phyloP scores from a whole-genome alignment of 768 basidiomycete species.

The Dioszegia aurantiaca region DNA sequence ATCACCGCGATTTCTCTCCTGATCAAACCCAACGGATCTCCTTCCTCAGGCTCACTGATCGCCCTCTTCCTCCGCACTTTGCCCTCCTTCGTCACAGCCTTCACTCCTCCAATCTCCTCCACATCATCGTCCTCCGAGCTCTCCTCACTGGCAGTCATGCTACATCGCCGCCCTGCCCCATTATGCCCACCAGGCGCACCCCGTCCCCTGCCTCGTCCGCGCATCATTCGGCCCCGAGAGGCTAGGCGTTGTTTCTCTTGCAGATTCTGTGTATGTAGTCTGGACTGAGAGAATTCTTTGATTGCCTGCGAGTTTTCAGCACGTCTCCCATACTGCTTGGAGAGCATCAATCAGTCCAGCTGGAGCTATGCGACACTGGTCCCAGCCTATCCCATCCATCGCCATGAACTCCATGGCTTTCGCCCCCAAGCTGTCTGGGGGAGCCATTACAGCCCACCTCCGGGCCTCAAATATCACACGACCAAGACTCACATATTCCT shows the following conservation, averaged over 20 bases:
- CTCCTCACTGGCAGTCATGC: slow-evolving; percentile 10
- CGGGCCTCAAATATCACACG: no score
- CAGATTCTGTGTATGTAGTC: slow-evolving; percentile 43
- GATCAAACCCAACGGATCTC: slow-evolving; percentile 49
- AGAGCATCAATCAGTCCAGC: neutral
- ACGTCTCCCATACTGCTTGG: neutral
- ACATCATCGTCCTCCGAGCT: slow-evolving; percentile 9
- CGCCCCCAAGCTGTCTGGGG: no score
- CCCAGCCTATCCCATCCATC: no score
- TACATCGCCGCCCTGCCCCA: neutral
- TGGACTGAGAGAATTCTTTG: slow-evolving; percentile 53
- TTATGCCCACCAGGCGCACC: neutral
- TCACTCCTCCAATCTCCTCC: slow-evolving; percentile 2
- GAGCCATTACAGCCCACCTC: no score
- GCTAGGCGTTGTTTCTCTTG: slow-evolving; percentile 43
- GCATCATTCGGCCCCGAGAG: slow-evolving; percentile 17
- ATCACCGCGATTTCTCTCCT: slow-evolving; percentile 52
- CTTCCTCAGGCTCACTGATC: slow-evolving; percentile 16
- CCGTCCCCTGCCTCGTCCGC: slow-evolving; percentile 10
- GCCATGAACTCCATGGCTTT: no score
- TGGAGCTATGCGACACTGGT: no score
- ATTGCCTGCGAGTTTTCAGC: slow-evolving; percentile 38
- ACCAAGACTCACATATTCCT: slow-evolving; percentile 44
- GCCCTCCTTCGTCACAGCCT: neutral
- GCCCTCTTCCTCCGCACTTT: slow-evolving; percentile 10